These are phyloP conservation scores for Pseudogymnoascus sp. DNA, from an alignment of 2,329 filamentous ascomycete species.

Conservation along the genomic window DNA sequence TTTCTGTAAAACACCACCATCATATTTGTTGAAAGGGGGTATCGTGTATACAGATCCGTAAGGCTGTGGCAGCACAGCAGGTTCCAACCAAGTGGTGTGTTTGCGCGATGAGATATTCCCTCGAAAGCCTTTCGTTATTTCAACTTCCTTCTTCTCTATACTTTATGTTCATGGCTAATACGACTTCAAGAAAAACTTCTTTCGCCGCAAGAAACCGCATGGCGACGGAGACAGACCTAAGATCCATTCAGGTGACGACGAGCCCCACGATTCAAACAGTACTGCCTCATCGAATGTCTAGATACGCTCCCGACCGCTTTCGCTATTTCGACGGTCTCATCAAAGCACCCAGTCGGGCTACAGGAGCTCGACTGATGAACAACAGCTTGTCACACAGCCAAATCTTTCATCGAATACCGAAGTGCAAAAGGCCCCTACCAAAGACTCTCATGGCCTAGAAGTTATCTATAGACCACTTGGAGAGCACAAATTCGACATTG, in stretches of 20 bases:
- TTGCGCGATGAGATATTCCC: background rate
- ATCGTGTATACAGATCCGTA: background rate
- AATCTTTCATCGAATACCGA: background rate
- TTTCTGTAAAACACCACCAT: background rate
- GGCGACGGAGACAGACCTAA: background rate
- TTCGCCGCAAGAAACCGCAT: background rate
- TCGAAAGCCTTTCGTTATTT: background rate
- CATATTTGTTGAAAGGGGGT: background rate
- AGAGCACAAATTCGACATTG: slow-evolving; percentile 16
- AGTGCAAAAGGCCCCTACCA: background rate
- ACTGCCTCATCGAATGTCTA: background rate
- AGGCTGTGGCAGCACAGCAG: background rate
- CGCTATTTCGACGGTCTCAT: background rate
- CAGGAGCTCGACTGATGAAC: background rate
- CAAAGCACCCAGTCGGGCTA: background rate
- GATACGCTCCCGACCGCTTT: background rate
- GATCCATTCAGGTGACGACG: background rate
- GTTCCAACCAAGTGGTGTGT: background rate
- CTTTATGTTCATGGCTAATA: background rate
- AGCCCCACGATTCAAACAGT: background rate
- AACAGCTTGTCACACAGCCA: background rate
- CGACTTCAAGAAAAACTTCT: background rate
- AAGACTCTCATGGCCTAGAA: background rate
- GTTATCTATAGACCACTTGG: background rate
- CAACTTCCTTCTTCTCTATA: background rate